Conservation (phyloP, 192 early-diverging fungal genomes). For the Backusella morwellensis region DNA sequence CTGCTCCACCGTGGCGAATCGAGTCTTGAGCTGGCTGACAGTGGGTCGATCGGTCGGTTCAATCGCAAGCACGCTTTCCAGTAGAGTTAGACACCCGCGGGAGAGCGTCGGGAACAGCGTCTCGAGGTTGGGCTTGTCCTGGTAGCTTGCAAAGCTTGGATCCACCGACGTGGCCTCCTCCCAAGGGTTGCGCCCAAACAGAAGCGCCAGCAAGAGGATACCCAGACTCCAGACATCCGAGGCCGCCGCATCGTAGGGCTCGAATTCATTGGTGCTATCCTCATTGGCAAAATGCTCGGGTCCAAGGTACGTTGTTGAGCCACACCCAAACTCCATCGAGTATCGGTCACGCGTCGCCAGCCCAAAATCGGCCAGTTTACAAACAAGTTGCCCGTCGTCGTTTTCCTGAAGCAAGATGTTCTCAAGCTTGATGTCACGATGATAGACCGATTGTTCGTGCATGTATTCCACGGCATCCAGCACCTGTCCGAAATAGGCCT, state of each 20-base stretch:
- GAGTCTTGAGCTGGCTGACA: slow-evolving; percentile 23
- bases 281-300: slow-evolving; percentile 61
- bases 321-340: slow-evolving; percentile 86
- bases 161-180: slow-evolving; percentile 48
- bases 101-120: slow-evolving; percentile 48
- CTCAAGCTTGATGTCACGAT: slow-evolving; percentile 94
- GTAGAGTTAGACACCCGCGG: slow-evolving; percentile 33
- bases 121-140: slow-evolving; percentile 36
- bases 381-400: slow-evolving; percentile 11
- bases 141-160: slow-evolving; percentile 47
- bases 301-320: slow-evolving; percentile 86
- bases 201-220: slow-evolving; percentile 71
- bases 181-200: slow-evolving; percentile 84
- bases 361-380: slow-evolving; percentile 89
- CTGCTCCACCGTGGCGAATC: slow-evolving; percentile 14
- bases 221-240: slow-evolving; percentile 83
- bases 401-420: slow-evolving; percentile 65
- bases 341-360: slow-evolving; percentile 74
- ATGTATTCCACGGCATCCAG: slow-evolving; percentile 76
- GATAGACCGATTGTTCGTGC: slow-evolving; percentile 80
- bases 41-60: slow-evolving; percentile 42
- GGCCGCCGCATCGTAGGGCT: slow-evolving; percentile 52
- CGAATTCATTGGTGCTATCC: slow-evolving; percentile 27
- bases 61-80: slow-evolving; percentile 42
- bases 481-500: slow-evolving; percentile 71